These are phyloP conservation scores for Acacia concinna DNA, from an alignment of 331 rosid species.

Conservation along the genomic window DNA sequence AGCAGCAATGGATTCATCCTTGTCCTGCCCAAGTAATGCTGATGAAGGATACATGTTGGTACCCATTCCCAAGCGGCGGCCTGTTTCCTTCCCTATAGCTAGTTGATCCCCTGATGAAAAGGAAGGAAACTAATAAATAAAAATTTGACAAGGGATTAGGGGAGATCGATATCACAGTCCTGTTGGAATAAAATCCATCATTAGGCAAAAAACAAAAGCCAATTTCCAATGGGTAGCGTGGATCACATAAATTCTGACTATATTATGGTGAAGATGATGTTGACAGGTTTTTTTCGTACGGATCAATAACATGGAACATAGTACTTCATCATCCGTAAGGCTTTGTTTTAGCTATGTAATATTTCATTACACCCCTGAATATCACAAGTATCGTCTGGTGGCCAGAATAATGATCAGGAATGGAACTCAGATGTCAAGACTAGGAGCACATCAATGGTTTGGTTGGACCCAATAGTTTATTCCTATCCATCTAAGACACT, in stretches of 20 bases:
- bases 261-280: background rate
- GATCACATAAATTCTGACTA: background rate
- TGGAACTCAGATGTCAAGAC: constrained; percentile 6
- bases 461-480: constrained; percentile 6
- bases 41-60: constrained; percentile 99
- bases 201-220: constrained; percentile 1
- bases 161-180: background rate
- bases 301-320: constrained; percentile 6
- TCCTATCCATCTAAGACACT: constrained; percentile 10
- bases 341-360: constrained; percentile 6
- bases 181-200: background rate
- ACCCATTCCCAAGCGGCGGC: constrained; percentile 99
- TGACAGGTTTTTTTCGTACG: background rate
- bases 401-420: background rate
- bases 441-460: constrained; percentile 1
- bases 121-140: background rate
- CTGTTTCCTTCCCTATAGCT: constrained; percentile 99
- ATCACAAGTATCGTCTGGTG: background rate
- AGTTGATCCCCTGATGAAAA: constrained; percentile 83
- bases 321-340: background rate
- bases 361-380: constrained; percentile 8
- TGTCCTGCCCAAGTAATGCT: constrained; percentile 90
- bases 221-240: constrained; percentile 22
- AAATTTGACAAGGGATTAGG: constrained; percentile 1
- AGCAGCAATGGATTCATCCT: constrained; percentile 91